phyloP scores from a whole-genome alignment of 192 early-diverging fungal genomes.

The Phycomyces nitens region DNA sequence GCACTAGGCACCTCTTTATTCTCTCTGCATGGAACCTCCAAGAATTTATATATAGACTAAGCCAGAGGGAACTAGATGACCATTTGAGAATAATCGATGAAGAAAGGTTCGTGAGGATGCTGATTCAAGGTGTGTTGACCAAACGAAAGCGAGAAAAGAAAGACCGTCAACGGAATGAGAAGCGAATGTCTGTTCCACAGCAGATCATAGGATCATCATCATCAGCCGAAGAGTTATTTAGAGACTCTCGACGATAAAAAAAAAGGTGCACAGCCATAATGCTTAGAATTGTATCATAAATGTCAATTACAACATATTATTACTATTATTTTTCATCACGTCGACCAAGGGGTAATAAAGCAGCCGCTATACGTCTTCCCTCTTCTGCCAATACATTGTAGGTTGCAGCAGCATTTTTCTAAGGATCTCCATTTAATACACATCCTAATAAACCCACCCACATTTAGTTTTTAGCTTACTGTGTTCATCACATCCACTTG shows the following conservation, averaged over 20 bases:
- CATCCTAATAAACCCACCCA: no score
- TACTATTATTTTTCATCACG: conserved; percentile 1
- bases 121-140: conserved; percentile 29
- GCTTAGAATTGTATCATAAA: background rate
- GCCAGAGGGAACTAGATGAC: conserved; percentile 11
- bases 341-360: conserved; percentile 40
- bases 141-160: conserved; percentile 29
- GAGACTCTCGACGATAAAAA: background rate
- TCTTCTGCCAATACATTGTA: conserved; percentile 59
- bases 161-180: background rate
- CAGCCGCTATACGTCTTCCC: conserved; percentile 54
- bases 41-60: conserved; percentile 24
- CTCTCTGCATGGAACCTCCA: conserved; percentile 36
- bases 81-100: conserved; percentile 27
- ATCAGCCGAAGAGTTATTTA: background rate
- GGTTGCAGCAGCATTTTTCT: conserved; percentile 56
- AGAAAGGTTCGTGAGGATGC: conserved; percentile 23
- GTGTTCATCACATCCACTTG: conserved; percentile 60
- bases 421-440: no score
- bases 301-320: background rate
- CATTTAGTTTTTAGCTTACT: conserved; percentile 45
- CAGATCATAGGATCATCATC: conserved; percentile 9
- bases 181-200: conserved; percentile 8
- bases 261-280: no score
- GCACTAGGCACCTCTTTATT: conserved; percentile 21